These are phyloP conservation scores for Aureobasidium subglaciale DNA, from an alignment of 2,329 filamentous ascomycete genomes.

Conservation along the genomic window DNA sequence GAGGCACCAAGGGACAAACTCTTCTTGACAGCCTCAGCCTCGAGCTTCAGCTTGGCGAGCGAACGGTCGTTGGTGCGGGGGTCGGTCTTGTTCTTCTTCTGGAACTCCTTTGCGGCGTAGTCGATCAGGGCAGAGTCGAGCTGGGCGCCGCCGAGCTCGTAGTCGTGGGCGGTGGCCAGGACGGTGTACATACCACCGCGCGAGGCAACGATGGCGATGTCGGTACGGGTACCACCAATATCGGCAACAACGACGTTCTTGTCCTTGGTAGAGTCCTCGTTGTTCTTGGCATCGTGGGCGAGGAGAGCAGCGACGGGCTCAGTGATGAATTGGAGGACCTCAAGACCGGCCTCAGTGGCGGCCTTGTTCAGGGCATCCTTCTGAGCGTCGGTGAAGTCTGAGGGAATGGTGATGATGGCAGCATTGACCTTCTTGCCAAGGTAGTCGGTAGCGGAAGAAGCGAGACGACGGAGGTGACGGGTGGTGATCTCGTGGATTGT, in stretches of 20 bases:
- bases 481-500: slow-evolving; percentile 75
- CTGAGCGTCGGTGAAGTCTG: slow-evolving; percentile 85
- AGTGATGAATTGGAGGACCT: slow-evolving; percentile 86
- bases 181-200: slow-evolving; percentile 95
- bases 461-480: slow-evolving; percentile 75
- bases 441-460: slow-evolving; percentile 80
- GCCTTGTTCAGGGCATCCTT: slow-evolving; percentile 71
- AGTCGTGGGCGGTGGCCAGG: slow-evolving; percentile 89
- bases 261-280: slow-evolving; percentile 67
- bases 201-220: slow-evolving; percentile 83
- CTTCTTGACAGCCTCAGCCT: slow-evolving; percentile 88
- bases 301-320: slow-evolving; percentile 85
- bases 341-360: slow-evolving; percentile 72
- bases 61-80: slow-evolving; percentile 73
- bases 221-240: slow-evolving; percentile 84
- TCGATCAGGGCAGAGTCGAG: slow-evolving; percentile 90
- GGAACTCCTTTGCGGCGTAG: slow-evolving; percentile 97
- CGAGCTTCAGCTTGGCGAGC: slow-evolving; percentile 85
- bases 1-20: slow-evolving; percentile 81
- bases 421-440: slow-evolving; percentile 88
- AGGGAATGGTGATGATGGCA: slow-evolving; percentile 90
- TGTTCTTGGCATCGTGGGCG: slow-evolving; percentile 75
- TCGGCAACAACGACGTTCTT: slow-evolving; percentile 90
- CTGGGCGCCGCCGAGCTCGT: slow-evolving; percentile 79
- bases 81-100: slow-evolving; percentile 91